phyloP scores from a whole-genome alignment of 768 basidiomycete species.

The Lyophyllum atratum region DNA sequence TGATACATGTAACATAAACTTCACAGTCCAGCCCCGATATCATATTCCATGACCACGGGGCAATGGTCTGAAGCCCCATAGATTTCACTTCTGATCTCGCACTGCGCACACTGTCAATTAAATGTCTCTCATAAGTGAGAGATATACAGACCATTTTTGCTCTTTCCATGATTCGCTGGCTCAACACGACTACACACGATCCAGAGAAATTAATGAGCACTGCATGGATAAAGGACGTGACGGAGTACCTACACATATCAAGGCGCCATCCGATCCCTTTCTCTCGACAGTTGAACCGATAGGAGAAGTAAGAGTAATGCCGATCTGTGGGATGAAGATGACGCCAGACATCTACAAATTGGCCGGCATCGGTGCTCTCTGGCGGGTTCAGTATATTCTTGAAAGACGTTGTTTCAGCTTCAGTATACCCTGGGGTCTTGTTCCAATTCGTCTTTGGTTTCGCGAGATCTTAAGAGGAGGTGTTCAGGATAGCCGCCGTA shows the following conservation, averaged over 20 bases:
- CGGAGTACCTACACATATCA: slow-evolving; percentile 68
- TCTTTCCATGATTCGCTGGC: slow-evolving; percentile 62
- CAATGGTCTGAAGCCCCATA: slow-evolving; percentile 89
- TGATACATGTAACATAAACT: neutral
- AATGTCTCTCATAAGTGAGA: neutral
- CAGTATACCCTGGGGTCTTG: slow-evolving; percentile 84
- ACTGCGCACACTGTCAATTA: slow-evolving; percentile 35
- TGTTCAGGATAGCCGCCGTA: neutral
- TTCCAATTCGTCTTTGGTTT: slow-evolving; percentile 82
- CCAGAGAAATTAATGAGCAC: slow-evolving; percentile 1
- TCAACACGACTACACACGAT: slow-evolving; percentile 61
- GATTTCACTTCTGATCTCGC: slow-evolving; percentile 83
- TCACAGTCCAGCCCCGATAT: neutral
- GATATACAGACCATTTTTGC: slow-evolving; percentile 55
- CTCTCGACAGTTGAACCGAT: slow-evolving; percentile 74
- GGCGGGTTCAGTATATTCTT: slow-evolving; percentile 63
- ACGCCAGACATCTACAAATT: slow-evolving; percentile 83
- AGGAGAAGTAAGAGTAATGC: slow-evolving; percentile 87
- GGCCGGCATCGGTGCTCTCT: slow-evolving; percentile 32
- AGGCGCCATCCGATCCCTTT: slow-evolving; percentile 89
- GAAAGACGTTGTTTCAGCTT: slow-evolving; percentile 78
- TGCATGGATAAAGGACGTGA: neutral
- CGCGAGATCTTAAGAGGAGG: slow-evolving; percentile 52
- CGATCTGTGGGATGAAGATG: slow-evolving; percentile 61
- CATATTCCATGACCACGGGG: slow-evolving; percentile 71